phyloP scores from a whole-genome alignment of 2,329 filamentous ascomycete species.

The Periconia sp. region DNA sequence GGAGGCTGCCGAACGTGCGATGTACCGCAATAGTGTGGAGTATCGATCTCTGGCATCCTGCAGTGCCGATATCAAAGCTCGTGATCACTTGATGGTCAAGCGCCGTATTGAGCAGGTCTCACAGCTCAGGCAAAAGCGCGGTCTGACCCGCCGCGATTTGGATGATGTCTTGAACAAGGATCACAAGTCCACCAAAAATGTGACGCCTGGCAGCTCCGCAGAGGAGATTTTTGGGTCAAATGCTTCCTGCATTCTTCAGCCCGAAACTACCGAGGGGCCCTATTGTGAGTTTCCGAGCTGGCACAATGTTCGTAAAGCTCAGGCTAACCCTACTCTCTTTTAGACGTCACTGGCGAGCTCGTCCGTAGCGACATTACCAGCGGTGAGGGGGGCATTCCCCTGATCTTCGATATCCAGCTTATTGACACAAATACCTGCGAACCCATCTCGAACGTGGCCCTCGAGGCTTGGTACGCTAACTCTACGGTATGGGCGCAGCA shows the following conservation, averaged over 20 bases:
- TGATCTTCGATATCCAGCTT: slow-evolving; percentile 58
- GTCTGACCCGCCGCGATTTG: slow-evolving; percentile 19
- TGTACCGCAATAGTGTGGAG: slow-evolving; percentile 39
- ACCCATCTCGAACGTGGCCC: slow-evolving; percentile 51
- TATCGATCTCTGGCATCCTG: background rate
- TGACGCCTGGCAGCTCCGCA: slow-evolving; percentile 20
- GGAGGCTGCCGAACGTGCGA: slow-evolving; percentile 45
- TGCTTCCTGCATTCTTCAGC: slow-evolving; percentile 27
- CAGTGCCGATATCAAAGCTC: background rate
- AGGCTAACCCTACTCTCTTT: background rate
- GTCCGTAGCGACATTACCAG: slow-evolving; percentile 56
- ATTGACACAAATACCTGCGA: slow-evolving; percentile 59
- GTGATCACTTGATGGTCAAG: background rate
- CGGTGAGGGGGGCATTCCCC: slow-evolving; percentile 52
- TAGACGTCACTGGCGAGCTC: slow-evolving; percentile 53
- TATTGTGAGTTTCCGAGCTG: slow-evolving; percentile 23
- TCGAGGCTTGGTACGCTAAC: slow-evolving; percentile 56
- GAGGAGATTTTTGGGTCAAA: slow-evolving; percentile 27
- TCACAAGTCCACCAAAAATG: slow-evolving; percentile 25
- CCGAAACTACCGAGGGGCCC: slow-evolving; percentile 30
- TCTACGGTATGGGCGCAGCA: slow-evolving; percentile 1
- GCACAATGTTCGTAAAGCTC: background rate
- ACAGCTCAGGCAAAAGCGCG: slow-evolving; percentile 39
- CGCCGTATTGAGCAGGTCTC: slow-evolving; percentile 26
- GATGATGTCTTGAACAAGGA: slow-evolving; percentile 24